Evolutionary conservation across 306 rosid species (phyloP), one percentile per base, ranked within the genome.

Genomic region (Astragalus glycyphyllos): DNA sequence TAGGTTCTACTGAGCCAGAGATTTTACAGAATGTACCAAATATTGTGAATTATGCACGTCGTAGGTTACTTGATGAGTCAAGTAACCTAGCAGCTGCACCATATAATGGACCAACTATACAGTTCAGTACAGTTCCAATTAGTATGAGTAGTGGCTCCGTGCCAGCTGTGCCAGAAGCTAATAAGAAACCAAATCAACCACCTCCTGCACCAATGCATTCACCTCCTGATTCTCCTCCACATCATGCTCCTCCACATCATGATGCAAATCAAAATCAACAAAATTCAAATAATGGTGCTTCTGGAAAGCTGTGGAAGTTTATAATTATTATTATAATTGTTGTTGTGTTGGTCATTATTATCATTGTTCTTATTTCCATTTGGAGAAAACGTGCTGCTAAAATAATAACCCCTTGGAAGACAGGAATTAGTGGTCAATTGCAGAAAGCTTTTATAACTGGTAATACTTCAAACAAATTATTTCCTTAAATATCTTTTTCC

Each of bases 371-470:
- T 45, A 12, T 85, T 86, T 89, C 68, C 82, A 34, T 89, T 82
- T 86, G 85, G 82, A 79, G 82, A 64, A 89, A 77, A 81, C 83
- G 75, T 75, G 92, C 88, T 49, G 96, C 78, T 44, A 84, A 80
- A 44, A 85, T 82, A 50, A 87, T 94, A 68, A 70, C 79, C 34
- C 97, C 99, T n/a, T 95, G 97, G 96, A 91, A 84, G 77, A 83
- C 97, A 46, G 97, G 99, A 69, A 62, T 95, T 65, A 95, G 97
- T 61, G 99, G 99, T 55, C 99, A 95, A 66, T 77, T 95, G 82
- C 99, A 84, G 79, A 95, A 85, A 67, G 97, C 99, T 61, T 95
- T 95, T 76, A 71, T 91, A 69, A 89, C 99, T 79, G 99, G 99
- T 95, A 72, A 65, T 57, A 66, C 50, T 79, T 61, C 38, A 35